Conservation (phyloP, 2,329 filamentous ascomycete genomes). For the Exserohilum rostratum region DNA sequence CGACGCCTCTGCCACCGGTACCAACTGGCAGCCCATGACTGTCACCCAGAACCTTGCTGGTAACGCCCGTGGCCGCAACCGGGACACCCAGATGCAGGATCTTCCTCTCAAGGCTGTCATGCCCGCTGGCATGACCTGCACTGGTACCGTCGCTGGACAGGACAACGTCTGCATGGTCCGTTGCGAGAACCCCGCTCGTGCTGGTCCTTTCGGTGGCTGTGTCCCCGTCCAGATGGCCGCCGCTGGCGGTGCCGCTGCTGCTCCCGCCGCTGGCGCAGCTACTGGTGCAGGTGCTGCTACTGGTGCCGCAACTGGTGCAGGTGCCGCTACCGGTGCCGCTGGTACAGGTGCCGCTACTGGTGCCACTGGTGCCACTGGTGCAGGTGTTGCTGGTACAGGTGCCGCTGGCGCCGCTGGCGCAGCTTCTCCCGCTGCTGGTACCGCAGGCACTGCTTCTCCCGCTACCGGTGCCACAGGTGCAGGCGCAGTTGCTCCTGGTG, state of each 20-base stretch:
- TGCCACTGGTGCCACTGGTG: conserved; percentile 10
- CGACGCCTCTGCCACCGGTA: conserved; percentile 64
- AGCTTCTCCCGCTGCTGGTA: conserved; percentile 4
- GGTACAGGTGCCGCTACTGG: conserved; percentile 13
- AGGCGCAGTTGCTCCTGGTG: not conserved
- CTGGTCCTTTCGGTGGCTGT: conserved; percentile 68
- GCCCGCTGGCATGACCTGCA: conserved; percentile 62
- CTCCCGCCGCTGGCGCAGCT: not conserved
- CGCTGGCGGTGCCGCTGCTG: conserved; percentile 20
- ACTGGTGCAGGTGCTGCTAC: conserved; percentile 1
- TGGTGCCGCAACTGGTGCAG: conserved; percentile 14
- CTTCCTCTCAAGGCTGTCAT: conserved; percentile 65
- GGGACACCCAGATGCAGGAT: conserved; percentile 35
- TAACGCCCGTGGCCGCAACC: conserved; percentile 55
- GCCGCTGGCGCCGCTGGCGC: not conserved
- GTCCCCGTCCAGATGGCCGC: conserved; percentile 61
- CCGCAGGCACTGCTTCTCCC: not conserved
- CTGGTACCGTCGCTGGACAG: conserved; percentile 65
- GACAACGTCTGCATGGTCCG: conserved; percentile 67
- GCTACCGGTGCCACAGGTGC: conserved; percentile 5
- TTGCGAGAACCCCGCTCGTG: conserved; percentile 65
- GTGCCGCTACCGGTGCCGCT: not conserved
- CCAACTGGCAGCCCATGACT: conserved; percentile 59
- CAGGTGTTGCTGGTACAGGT: conserved; percentile 12
- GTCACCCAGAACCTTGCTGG: conserved; percentile 63